These are phyloP conservation scores for Brassica carinata DNA, from an alignment of 345 rosid species.

Conservation along the genomic window DNA sequence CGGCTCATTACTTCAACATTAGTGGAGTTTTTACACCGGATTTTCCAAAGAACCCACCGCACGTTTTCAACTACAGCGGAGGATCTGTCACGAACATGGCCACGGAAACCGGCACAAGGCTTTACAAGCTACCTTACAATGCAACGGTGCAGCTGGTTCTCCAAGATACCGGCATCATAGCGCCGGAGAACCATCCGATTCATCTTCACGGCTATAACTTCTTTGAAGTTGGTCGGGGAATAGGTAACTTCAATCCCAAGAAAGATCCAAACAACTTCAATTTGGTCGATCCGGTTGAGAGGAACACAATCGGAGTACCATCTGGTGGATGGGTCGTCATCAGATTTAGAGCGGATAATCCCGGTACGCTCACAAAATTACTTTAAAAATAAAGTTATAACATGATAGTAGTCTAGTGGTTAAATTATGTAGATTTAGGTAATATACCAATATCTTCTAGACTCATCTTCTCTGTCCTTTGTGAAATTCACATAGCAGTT, in stretches of 20 bases:
- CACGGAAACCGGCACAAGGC: constrained; percentile 67
- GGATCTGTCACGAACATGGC: constrained; percentile 54
- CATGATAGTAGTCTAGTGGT: neutral
- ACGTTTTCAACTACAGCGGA: constrained; percentile 65
- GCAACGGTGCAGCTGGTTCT: constrained; percentile 76
- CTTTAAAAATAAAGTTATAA: neutral
- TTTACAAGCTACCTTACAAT: constrained; percentile 65
- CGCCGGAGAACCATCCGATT: constrained; percentile 84
- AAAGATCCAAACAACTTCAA: constrained; percentile 66
- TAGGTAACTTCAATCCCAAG: constrained; percentile 70
- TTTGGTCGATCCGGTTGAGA: constrained; percentile 86
- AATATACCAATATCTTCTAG: neutral
- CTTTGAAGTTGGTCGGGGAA: constrained; percentile 72
- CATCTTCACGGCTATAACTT: constrained; percentile 93
- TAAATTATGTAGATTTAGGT: neutral
- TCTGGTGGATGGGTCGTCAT: constrained; percentile 93
- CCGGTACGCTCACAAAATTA: constrained; percentile 51
- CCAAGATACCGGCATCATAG: constrained; percentile 79
- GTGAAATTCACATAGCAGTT: neutral
- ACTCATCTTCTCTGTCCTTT: neutral
- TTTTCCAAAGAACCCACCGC: constrained; percentile 75
- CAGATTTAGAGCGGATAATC: constrained; percentile 86
- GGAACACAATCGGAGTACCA: constrained; percentile 90
- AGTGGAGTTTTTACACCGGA: constrained; percentile 83
- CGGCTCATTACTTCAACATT: constrained; percentile 77